Percentiles rank a stretch among this genome's conserved stretches.
Conservation (phyloP, 139 green algal genomes). For the Dunaliella primolecta region DNA sequence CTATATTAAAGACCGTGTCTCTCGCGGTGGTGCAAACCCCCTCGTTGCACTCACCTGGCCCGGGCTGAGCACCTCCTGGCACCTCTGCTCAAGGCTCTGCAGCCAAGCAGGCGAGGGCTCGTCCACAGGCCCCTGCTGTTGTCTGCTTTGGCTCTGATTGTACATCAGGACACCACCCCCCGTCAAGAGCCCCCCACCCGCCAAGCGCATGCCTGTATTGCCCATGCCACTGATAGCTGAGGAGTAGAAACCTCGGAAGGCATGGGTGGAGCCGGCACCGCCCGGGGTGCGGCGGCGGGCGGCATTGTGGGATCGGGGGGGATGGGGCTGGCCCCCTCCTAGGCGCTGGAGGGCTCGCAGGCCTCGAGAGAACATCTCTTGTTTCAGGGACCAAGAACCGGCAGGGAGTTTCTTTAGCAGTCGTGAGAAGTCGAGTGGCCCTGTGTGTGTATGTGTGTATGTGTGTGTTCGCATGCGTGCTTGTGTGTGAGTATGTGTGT, state of each 20-base stretch:
- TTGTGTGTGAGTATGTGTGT: neutral
- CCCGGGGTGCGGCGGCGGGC: too few species aligned
- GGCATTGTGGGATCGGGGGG: too few species aligned
- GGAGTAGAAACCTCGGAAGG: neutral
- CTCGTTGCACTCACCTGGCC: too few species aligned
- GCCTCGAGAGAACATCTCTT: neutral
- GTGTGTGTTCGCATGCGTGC: neutral
- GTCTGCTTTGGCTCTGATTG: neutral
- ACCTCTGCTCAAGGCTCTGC: slow-evolving; percentile 20
- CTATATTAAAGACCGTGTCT: too few species aligned
- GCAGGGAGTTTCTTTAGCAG: too few species aligned
- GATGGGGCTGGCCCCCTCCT: too few species aligned
- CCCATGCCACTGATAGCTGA: neutral
- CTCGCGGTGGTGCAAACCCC: too few species aligned
- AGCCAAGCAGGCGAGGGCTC: slow-evolving; percentile 17
- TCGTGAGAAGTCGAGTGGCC: too few species aligned
- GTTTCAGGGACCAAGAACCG: too few species aligned
- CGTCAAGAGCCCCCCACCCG: neutral
- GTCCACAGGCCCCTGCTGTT: neutral
- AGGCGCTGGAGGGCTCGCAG: neutral
- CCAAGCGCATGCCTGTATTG: neutral
- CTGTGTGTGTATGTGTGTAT: neutral
- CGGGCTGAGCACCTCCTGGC: slow-evolving; percentile 41
- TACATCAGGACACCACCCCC: neutral
- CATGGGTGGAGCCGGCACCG: neutral